Conservation (phyloP, 148 eudicot genomes). For the Fagopyrum homotropicum region DNA sequence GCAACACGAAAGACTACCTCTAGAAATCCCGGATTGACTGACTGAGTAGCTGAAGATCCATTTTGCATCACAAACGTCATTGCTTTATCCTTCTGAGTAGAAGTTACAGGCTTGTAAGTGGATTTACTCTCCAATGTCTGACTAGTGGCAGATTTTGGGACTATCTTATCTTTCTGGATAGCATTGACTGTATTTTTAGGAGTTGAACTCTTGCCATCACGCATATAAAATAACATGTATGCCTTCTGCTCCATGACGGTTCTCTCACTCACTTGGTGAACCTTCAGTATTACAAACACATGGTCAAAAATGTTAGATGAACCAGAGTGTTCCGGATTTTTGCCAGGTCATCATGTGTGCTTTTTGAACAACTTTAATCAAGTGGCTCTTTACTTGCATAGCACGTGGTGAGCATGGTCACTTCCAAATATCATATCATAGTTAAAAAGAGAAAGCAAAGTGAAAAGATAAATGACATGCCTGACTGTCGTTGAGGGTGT, state of each 20-base stretch:
- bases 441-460: background rate
- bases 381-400: background rate
- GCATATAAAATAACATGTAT: conserved; percentile 86
- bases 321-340: too few species aligned
- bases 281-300: conserved; percentile 23
- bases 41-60: background rate
- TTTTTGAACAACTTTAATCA: background rate
- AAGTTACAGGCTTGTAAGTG: conserved; percentile 9
- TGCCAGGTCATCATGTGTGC: background rate
- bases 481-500: conserved; percentile 83
- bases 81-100: background rate
- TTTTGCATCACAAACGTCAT: background rate
- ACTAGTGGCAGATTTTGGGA: conserved; percentile 5
- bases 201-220: conserved; percentile 40
- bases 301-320: too few species aligned
- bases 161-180: conserved; percentile 18
- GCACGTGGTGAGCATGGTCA: background rate
- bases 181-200: conserved; percentile 43
- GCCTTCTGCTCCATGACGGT: conserved; percentile 86
- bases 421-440: background rate
- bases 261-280: conserved; percentile 66
- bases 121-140: conserved; percentile 14
- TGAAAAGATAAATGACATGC: conserved; percentile 26
- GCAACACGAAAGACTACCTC: background rate
- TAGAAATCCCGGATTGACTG: background rate